Base-by-base conservation (phyloP, 1,284 basidiomycete genomes). In the Leccinum subfulvum region DNA sequence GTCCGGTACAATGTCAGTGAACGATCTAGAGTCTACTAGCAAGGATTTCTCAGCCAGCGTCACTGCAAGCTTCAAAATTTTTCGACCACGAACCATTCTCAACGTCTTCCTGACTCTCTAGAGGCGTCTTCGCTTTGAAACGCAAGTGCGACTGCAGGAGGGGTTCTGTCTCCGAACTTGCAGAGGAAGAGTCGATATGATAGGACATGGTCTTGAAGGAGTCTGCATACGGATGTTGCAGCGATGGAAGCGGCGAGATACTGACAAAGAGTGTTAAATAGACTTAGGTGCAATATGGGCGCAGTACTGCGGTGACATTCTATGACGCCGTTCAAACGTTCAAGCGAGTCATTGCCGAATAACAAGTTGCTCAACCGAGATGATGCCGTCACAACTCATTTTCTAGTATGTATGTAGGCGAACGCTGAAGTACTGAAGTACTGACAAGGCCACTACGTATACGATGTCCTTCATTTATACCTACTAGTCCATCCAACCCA, bases 1-100 rank as follows among this genome's bases (percentile, higher is more conserved):
- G n/a, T 73, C 69, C 3, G 81, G 82, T 8, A 81, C 77, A 59
- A 81, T 74, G 61, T 82, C 80, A 14, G 77, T 8, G 28, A 64
- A 59, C 8, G 21, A n/a, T 21, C 47, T 37, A 13, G 57, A 6
- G 37, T 58, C 47, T 1, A 44, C 71, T 71, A 16, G 11, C 3
- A 33, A 33, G n/a, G 13, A 30, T 57, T n/a, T 47, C 16, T 35
- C n/a, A 67, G 58, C 7, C 4, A 11, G 5, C 26, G 9, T 49
- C 18, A 47, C 30, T 33, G 30, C 18, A 4, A 2, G 49, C 16
- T 16, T 47, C 11, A 18, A 7, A 55, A 3, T 6, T 6, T 1
- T 14, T 37, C 10, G 28, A 47, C 14, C 28, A 62, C 71, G 55
- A 54, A 70, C 71, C 68, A 47, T 60, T 59, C 28, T 63, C 62